Evolutionary conservation across 805 yeast species (phyloP).

Genomic region (Cyberlindnera samutprakarnensis): DNA sequence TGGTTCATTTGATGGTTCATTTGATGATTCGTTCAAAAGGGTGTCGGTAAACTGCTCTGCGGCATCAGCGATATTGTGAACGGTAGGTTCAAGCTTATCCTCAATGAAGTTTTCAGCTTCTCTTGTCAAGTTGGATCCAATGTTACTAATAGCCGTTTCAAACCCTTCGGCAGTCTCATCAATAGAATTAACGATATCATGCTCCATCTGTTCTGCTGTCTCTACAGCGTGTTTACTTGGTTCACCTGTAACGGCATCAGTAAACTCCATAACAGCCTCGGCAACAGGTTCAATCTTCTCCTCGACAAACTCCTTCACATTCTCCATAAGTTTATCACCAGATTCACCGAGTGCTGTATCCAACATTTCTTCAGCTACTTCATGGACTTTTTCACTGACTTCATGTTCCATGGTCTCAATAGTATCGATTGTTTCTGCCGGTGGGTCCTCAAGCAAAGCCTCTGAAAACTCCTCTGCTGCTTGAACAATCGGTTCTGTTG

Average conservation of each 20-base stretch:
- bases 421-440: not conserved
- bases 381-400: not conserved
- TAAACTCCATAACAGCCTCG: not conserved
- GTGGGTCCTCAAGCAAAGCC: not conserved
- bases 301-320: not conserved
- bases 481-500: not conserved
- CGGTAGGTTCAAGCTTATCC: not conserved
- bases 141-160: no score
- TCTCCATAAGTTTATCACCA: not conserved
- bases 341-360: conserved; percentile 1
- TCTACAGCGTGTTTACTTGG: no score
- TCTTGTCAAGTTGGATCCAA: not conserved
- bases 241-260: not conserved
- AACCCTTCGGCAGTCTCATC: no score
- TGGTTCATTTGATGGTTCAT: not conserved
- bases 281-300: not conserved
- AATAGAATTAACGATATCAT: no score
- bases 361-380: not conserved
- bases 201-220: no score
- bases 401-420: not conserved
- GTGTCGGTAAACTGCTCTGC: not conserved
- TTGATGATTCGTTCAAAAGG: conserved; percentile 3
- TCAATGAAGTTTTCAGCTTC: conserved; percentile 1
- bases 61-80: not conserved
- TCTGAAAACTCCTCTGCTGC: not conserved